These are phyloP conservation scores for Ormosia semicastrata DNA, from an alignment of 306 rosid species.

Conservation along the genomic window DNA sequence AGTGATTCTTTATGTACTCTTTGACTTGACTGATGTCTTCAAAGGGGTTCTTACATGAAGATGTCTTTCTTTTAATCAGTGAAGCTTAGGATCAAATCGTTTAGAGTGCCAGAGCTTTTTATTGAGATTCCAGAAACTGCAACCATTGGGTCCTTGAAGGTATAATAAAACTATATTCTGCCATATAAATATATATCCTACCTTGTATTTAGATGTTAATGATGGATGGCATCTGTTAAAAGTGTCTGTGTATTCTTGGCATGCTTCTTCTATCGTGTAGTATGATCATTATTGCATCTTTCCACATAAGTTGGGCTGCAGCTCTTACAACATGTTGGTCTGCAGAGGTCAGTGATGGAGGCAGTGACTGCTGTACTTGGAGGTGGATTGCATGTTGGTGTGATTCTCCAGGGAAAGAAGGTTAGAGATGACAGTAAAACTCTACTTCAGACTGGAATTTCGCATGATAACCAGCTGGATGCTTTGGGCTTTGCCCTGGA, in stretches of 20 bases:
- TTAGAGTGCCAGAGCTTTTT: slow-evolving; percentile 90
- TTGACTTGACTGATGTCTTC: slow-evolving; percentile 48
- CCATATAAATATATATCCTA: not conserved
- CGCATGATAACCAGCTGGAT: slow-evolving; percentile 61
- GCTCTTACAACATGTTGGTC: slow-evolving; percentile 18
- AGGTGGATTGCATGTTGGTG: slow-evolving; percentile 76
- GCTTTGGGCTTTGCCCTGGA: slow-evolving; percentile 84
- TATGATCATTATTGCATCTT: slow-evolving; percentile 12
- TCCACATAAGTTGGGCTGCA: not conserved
- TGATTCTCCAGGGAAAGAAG: slow-evolving; percentile 83
- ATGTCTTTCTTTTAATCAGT: slow-evolving; percentile 60
- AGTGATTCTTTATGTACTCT: slow-evolving; percentile 33
- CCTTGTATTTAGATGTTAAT: not conserved
- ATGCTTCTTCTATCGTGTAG: not conserved
- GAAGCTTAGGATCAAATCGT: slow-evolving; percentile 91
- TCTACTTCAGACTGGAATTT: slow-evolving; percentile 81
- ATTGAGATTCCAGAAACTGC: slow-evolving; percentile 90
- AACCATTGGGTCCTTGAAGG: slow-evolving; percentile 89
- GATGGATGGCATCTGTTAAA: not conserved
- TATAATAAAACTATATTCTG: slow-evolving; percentile 28
- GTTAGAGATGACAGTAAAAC: slow-evolving; percentile 80
- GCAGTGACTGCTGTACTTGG: slow-evolving; percentile 82
- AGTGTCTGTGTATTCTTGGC: not conserved
- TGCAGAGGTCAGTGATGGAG: slow-evolving; percentile 84
- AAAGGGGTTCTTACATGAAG: slow-evolving; percentile 46